Base-by-base conservation (phyloP, 2,329 filamentous ascomycete species). In the Cordyceps militaris region DNA sequence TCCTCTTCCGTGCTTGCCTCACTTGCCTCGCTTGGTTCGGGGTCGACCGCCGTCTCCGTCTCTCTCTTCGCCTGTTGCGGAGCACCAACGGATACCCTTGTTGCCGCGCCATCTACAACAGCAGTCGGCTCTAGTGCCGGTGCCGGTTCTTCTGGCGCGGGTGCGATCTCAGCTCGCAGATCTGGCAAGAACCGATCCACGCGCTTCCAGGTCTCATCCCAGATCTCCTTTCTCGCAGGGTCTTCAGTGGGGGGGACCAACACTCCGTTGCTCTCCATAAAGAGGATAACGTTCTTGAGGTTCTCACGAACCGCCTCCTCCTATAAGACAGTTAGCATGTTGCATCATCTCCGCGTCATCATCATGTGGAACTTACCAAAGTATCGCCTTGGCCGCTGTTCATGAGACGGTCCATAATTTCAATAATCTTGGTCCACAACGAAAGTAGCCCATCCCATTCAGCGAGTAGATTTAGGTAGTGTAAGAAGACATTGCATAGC, bases 291-390 rank as follows among this genome's bases (percentile, higher is more conserved):
- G 63, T 99, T 99, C 74, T 99, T 99, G 59, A 99, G 76, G 63
- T 91, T 94, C 72, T 99, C 94, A 0, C 90, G 89, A 2, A 97
- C 91, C 13, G 94, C 93, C 76, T 99, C 94, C 73, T 96, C 91
- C 86, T 96, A 64, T 16, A 38, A n/a, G 13, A 23, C 14, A 4
- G 56, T 66, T 24, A 63, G 56, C 62, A 59, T 63, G 51, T 28
- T 21, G 19, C 9, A 6, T 21, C 34, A 28, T 44, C 26, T 32
- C 7, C 38, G 7, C 28, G 28, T 13, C 43, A 2, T 19, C 28
- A 30, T 13, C 43, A 2, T 19, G 26, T 43, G 43, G 24, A 44
- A 79, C 86, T 74, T 82, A 92, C 89, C 69, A 96, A 74, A 66
- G 87, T 93, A 67, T 96, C 91, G 24, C 90, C 90, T 71, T 96